phyloP scores from a whole-genome alignment of 1,284 basidiomycete species.

The Boletus holoroseus region DNA sequence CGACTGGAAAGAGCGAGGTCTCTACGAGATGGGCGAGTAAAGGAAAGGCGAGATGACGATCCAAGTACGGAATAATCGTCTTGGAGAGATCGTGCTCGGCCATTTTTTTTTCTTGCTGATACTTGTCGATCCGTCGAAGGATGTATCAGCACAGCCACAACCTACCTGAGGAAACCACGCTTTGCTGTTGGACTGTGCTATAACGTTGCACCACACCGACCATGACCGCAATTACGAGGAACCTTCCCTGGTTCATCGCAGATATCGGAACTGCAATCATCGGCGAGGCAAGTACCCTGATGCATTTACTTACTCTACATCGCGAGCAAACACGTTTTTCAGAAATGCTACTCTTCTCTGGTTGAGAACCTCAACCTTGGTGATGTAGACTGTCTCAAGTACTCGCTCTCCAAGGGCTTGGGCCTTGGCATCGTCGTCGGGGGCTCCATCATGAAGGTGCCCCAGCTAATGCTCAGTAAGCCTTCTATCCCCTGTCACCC shows the following conservation, averaged over 20 bases:
- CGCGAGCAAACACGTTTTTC: conserved; percentile 2
- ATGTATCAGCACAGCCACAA: conserved; percentile 26
- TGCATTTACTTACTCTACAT: background rate
- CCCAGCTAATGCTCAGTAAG: conserved; percentile 76
- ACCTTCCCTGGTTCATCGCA: conserved; percentile 77
- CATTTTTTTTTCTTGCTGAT: conserved; percentile 45
- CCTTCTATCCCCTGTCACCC: conserved; percentile 13
- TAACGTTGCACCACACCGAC: conserved; percentile 16
- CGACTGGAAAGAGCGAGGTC: conserved; percentile 64
- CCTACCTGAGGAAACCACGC: conserved; percentile 3
- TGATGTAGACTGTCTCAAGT: conserved; percentile 85
- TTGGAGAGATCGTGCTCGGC: conserved; percentile 86
- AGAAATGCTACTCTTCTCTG: conserved; percentile 89
- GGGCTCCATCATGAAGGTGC: conserved; percentile 93
- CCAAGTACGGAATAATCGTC: conserved; percentile 89
- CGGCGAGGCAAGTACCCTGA: conserved; percentile 55
- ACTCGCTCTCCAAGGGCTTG: conserved; percentile 86
- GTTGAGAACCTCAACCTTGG: conserved; percentile 84
- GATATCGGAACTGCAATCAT: conserved; percentile 79
- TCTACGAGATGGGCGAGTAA: conserved; percentile 83
- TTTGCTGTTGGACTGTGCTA: background rate
- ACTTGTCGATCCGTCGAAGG: conserved; percentile 7
- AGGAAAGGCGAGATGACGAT: conserved; percentile 91
- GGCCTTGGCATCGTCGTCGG: conserved; percentile 92
- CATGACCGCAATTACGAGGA: conserved; percentile 67